Base-by-base conservation (phyloP, 1,284 basidiomycete species). In the Ceratobasidium sp. region DNA sequence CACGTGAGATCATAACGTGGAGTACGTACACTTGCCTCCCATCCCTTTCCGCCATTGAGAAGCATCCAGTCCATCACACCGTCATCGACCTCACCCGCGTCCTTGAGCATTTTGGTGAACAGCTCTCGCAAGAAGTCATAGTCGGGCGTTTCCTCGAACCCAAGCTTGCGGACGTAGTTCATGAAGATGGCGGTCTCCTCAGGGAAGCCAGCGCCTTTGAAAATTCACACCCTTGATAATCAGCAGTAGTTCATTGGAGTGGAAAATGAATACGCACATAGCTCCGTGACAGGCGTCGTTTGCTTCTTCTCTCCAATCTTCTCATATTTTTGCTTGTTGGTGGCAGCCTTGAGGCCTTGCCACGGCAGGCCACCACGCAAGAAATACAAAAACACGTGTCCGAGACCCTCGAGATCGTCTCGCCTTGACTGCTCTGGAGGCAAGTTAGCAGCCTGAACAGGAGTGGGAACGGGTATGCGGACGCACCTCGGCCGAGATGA, bases 311-410 rank as follows among this genome's bases (percentile, higher is more conserved):
- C 96, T 78, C 95, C 95, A 79, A 98, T 98, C 86, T 96, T 94
- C 83, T 98, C 96, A 81, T 98, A 98, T 85, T 98, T 98, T n/a
- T n/a, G n/a, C n/a, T n/a, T n/a, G n/a, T n/a, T n/a, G n/a, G n/a
- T n/a, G n/a, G n/a, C n/a, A n/a, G n/a, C n/a, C n/a, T n/a, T n/a
- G n/a, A n/a, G n/a, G n/a, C n/a, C n/a, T n/a, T n/a, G n/a, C n/a
- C n/a, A 98, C 41, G 96, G 95, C 58, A 98, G 87, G 61, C 93
- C 92, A 50, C 96, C 95, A 16, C 95, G 89, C 78, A 98, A 84
- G 84, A 98, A 98, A 83, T 98, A 98, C 95, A 98, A 97, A 84
- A 98, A 98, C 67, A 99, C 96, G 81, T 99, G 95, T 0, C 96
- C 96, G 69, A 98, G 84, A 32, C 94, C 95, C 82, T 98, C 96